phyloP scores from a whole-genome alignment of 2,329 filamentous ascomycete species.

The Cercospora berteroae region DNA sequence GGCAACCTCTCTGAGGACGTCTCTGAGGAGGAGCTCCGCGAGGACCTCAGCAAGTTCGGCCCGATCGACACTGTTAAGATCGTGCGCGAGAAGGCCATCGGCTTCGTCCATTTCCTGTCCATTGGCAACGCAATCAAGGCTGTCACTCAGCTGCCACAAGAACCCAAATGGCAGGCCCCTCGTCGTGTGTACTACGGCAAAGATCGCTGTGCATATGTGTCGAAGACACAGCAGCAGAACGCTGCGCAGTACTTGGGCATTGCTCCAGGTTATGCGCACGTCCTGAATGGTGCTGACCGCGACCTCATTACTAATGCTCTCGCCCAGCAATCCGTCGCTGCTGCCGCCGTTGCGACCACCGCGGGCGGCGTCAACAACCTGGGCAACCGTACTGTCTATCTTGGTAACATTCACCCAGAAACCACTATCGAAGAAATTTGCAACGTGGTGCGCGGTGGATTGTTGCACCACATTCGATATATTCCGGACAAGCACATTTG shows the following conservation, averaged over 20 bases:
- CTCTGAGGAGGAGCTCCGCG: slow-evolving; percentile 84
- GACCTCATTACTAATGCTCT: slow-evolving; percentile 95
- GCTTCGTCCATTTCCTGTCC: slow-evolving; percentile 94
- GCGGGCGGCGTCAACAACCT: slow-evolving; percentile 96
- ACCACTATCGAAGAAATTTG: slow-evolving; percentile 99
- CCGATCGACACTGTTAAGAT: slow-evolving; percentile 97
- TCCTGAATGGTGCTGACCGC: slow-evolving; percentile 91
- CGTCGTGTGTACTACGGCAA: slow-evolving; percentile 98
- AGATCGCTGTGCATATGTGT: slow-evolving; percentile 96
- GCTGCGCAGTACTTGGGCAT: slow-evolving; percentile 97
- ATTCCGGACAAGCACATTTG: slow-evolving; percentile 99
- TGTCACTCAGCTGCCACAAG: slow-evolving; percentile 91
- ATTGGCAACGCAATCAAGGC: slow-evolving; percentile 99
- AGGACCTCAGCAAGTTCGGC: slow-evolving; percentile 94
- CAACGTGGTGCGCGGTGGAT: slow-evolving; percentile 92
- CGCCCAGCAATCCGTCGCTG: slow-evolving; percentile 95
- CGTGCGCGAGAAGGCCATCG: slow-evolving; percentile 95
- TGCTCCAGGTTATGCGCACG: slow-evolving; percentile 91
- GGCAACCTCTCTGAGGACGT: slow-evolving; percentile 91
- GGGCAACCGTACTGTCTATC: slow-evolving; percentile 94
- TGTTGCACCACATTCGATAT: slow-evolving; percentile 97
- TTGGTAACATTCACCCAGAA: slow-evolving; percentile 98
- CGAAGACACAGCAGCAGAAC: slow-evolving; percentile 99
- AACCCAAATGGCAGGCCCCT: slow-evolving; percentile 93
- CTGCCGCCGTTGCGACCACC: slow-evolving; percentile 92